Evolutionary conservation across 345 rosid species (phyloP), one percentile per base, ranked within the genome.

Genomic region (Lumnitzera racemosa): DNA sequence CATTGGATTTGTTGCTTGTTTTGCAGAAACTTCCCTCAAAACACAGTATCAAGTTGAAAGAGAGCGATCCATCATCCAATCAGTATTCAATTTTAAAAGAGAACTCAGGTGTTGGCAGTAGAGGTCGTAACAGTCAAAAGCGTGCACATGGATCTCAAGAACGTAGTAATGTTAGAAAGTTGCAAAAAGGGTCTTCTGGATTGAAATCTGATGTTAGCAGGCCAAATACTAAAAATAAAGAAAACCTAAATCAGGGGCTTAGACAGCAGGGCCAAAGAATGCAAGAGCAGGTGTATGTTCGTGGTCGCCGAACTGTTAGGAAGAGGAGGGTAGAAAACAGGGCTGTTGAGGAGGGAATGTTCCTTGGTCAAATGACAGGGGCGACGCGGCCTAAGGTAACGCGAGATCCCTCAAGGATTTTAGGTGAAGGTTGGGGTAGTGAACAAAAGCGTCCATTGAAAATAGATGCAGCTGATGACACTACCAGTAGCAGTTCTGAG

Each of bases 291-390:
- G 66, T 61, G 50, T 68, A 83, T 57, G 83, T 84, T 61, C 76
- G 94, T 46, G 96, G 99, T 49, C 92, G 86, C 11, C 70, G 96
- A 43, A 95, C 99, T 0, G 81, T 82, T 64, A 79, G 99, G 65
- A 95, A 73, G 83, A 76, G 84, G 61, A 85, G 95, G 72, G 76
- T 83, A 20, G 98, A 82, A 53, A 85, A 77, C 75, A 72, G 59
- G 63, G 56, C 53, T 27, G 74, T 52, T 24, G 72, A 70, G 29
- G 67, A 67, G 27, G 53, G 43, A 36, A 36, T 66, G 31, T 55
- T 69, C 17, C 54, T 64, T 25, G 56, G 67, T 31, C 67, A 61
- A 12, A 25, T 63, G 70, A 62, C 47, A 15, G 67, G 63, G 49
- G 59, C 57, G 13, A 57, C 15, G 46, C 61, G 67, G 58, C 66